A percentile compares a stretch with the other conserved stretches of the same genome.
Evolutionary conservation across 2,329 filamentous ascomycete species (phyloP).

Genomic region (Lachnellula hyalina): DNA sequence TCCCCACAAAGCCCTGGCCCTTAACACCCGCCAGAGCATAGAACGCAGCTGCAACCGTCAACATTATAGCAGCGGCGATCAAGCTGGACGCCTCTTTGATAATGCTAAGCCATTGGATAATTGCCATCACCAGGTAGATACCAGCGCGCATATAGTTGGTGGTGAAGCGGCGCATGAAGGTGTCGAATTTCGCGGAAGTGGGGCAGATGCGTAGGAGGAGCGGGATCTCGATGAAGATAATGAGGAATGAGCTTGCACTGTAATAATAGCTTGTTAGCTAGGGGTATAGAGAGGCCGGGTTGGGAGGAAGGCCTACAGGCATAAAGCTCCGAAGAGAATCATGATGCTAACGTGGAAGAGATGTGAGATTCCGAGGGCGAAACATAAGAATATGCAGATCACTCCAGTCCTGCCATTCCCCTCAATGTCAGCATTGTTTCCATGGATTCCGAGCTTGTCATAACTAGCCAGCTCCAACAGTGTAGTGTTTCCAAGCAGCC

Average conservation of each 20-base stretch:
- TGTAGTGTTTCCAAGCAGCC: too few species aligned
- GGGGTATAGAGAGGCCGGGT: background rate
- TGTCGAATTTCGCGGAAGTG: constrained; percentile 84
- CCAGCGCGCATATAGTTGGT: constrained; percentile 95
- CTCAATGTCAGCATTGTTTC: constrained; percentile 10
- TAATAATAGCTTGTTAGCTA: constrained; percentile 7
- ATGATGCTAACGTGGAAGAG: constrained; percentile 51
- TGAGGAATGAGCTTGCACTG: constrained; percentile 65
- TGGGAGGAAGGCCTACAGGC: constrained; percentile 42
- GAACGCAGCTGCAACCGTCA: constrained; percentile 71
- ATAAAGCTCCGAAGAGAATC: constrained; percentile 42
- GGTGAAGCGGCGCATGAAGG: constrained; percentile 82
- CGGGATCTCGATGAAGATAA: constrained; percentile 85
- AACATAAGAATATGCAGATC: constrained; percentile 64
- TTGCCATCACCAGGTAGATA: constrained; percentile 76
- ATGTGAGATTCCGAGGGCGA: constrained; percentile 64
- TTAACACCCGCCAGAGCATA: constrained; percentile 76
- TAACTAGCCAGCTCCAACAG: too few species aligned
- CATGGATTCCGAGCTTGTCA: background rate
- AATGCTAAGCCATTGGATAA: constrained; percentile 80
- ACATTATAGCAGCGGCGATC: constrained; percentile 79
- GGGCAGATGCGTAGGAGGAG: constrained; percentile 96
- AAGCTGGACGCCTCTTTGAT: constrained; percentile 61
- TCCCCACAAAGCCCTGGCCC: constrained; percentile 81
- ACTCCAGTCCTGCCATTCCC: constrained; percentile 55